These are phyloP conservation scores for Dichotomocladium elegans DNA, from an alignment of 371 early-diverging fungal species.

Conservation along the genomic window DNA sequence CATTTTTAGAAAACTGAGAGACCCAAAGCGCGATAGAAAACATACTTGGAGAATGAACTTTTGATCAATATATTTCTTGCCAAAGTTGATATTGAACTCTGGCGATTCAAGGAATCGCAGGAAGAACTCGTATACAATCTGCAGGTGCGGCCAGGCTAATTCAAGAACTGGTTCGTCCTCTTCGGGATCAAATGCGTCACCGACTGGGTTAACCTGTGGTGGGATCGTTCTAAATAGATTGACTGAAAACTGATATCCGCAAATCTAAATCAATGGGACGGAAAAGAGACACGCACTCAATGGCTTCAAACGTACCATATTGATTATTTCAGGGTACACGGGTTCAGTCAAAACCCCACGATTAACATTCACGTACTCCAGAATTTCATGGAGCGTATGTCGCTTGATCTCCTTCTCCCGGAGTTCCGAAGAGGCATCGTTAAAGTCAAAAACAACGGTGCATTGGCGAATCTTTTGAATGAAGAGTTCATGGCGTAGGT, in stretches of 20 bases:
- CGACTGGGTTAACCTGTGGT: conserved; percentile 91
- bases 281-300: too few species aligned
- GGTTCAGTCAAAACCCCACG: conserved; percentile 83
- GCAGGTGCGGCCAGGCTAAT: conserved; percentile 95
- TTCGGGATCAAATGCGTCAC: conserved; percentile 97
- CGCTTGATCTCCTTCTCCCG: conserved; percentile 95
- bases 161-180: conserved; percentile 97
- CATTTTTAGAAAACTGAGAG: background rate
- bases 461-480: conserved; percentile 90
- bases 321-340: conserved; percentile 86
- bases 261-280: too few species aligned
- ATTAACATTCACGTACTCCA: conserved; percentile 87
- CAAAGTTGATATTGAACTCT: conserved; percentile 93
- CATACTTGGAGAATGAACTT: conserved; percentile 85
- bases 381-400: conserved; percentile 82
- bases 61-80: conserved; percentile 93
- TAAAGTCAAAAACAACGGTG: conserved; percentile 90
- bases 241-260: conserved; percentile 77
- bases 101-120: conserved; percentile 93
- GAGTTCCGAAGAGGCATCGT: conserved; percentile 80
- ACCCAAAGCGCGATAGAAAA: background rate
- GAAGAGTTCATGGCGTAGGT: conserved; percentile 76
- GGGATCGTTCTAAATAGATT: conserved; percentile 95
- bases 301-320: conserved; percentile 80
- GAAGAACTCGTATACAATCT: conserved; percentile 95